Base-by-base conservation (phyloP, 1,284 basidiomycete genomes). In the Tylopilus sp. region DNA sequence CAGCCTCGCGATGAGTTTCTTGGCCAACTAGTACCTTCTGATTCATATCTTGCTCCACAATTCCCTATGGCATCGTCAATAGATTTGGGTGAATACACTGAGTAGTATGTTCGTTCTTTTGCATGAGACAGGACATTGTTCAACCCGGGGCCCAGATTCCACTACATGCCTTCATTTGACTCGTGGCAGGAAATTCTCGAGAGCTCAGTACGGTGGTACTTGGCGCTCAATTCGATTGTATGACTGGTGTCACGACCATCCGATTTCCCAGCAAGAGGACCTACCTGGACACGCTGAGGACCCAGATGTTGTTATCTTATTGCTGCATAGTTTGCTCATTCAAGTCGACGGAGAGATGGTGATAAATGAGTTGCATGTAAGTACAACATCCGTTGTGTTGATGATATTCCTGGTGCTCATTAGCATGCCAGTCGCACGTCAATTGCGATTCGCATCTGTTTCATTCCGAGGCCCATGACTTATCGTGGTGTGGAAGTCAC, bases 111-210 rank as follows among this genome's bases (percentile, higher is more conserved):
- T 44, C 16, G 19, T 44, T 19, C 18, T 19, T 44, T 7, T 13
- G 38, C 38, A 13, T 12, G 15, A 15, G 41, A 41, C 13, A 41
- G 16, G 9, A 19, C 15, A 19, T 38, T 5, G 41, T 19, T 52
- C 16, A 22, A 64, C 19, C 19, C n/a, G n/a, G n/a, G n/a, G 7
- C n/a, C 51, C 26, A 88, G 88, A 24, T 90, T 89, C 77, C 89
- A 89, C 71, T 89, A 88, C 0, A 86, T 89, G 83, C 89, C 0
- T n/a, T 90, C 87, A 0, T 87, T 90, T 75, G 87, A 87, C 69
- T 86, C 82, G 60, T 89, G 88, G 85, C 83, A 90, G 71, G 85
- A 89, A 68, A 86, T 88, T 1, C 82, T 91, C 22, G 70, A 77
- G 19, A 83, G 82, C 6, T 80, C 83, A 0, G 82, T n/a, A n/a